Evolutionary conservation across 2,329 filamentous ascomycete genomes (phyloP).

Genomic region (Scedosporium minutisporum): DNA sequence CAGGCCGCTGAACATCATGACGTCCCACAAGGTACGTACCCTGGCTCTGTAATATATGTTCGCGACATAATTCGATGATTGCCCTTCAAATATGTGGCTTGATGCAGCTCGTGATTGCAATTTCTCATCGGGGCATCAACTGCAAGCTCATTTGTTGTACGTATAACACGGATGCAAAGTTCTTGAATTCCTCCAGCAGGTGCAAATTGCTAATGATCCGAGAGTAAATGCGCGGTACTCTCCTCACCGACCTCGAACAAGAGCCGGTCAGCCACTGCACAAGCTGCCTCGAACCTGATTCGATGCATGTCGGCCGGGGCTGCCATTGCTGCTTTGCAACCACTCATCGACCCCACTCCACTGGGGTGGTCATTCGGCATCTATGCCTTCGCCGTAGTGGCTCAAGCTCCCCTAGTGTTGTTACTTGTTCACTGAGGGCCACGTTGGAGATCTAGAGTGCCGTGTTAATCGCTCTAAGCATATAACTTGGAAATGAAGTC

Average conservation of each 20-base stretch:
- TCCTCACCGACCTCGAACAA: slow-evolving; percentile 18
- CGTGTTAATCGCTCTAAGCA: too few relatives aligned
- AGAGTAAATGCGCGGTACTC: slow-evolving; percentile 9
- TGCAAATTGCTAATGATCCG: not conserved
- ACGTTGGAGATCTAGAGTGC: too few relatives aligned
- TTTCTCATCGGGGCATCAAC: slow-evolving; percentile 10
- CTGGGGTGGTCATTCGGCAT: slow-evolving; percentile 15
- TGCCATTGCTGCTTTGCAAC: slow-evolving; percentile 15
- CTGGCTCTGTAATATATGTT: too few relatives aligned
- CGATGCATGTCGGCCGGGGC: slow-evolving; percentile 15
- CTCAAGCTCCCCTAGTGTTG: not conserved
- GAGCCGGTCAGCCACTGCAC: slow-evolving; percentile 15
- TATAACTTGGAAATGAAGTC: too few relatives aligned
- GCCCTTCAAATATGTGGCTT: too few relatives aligned
- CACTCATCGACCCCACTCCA: slow-evolving; percentile 11
- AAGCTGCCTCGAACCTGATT: slow-evolving; percentile 17
- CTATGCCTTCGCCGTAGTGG: slow-evolving; percentile 10
- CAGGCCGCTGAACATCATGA: too few relatives aligned
- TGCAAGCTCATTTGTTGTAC: slow-evolving; percentile 9
- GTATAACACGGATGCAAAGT: not conserved
- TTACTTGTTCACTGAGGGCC: too few relatives aligned
- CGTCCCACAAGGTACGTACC: too few relatives aligned
- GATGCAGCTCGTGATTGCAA: not conserved
- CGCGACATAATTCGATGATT: too few relatives aligned
- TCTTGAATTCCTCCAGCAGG: not conserved